Conservation (phyloP, 2,329 filamentous ascomycete species). For the Paradendryphiella salina region DNA sequence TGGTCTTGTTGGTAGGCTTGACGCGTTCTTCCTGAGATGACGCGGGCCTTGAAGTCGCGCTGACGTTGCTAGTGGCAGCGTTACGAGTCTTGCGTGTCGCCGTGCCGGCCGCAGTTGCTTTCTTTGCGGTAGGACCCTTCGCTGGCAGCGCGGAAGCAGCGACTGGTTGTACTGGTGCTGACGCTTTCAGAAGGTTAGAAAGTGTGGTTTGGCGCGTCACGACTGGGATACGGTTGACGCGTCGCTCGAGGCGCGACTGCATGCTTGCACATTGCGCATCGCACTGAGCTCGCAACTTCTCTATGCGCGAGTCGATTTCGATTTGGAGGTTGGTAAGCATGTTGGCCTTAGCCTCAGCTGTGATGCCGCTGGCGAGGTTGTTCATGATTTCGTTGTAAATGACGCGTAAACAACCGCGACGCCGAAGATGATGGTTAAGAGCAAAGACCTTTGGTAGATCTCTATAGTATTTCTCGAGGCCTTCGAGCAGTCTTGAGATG, state of each 20-base stretch:
- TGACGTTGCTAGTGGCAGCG: conserved; percentile 11
- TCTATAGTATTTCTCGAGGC: neutral
- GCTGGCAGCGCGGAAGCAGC: conserved; percentile 13
- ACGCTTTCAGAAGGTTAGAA: conserved; percentile 68
- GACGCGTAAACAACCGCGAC: conserved; percentile 20
- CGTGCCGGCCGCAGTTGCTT: conserved; percentile 1
- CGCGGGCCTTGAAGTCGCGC: conserved; percentile 7
- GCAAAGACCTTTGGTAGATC: neutral
- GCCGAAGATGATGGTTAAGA: neutral
- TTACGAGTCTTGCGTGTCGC: conserved; percentile 15
- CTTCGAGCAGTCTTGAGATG: neutral
- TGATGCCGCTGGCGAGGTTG: conserved; percentile 18
- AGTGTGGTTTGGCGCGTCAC: conserved; percentile 78
- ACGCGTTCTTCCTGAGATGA: conserved; percentile 10
- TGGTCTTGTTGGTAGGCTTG: conserved; percentile 12
- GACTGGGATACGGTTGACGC: conserved; percentile 87
- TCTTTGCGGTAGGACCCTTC: conserved; percentile 11
- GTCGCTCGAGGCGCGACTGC: conserved; percentile 83
- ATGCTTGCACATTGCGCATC: conserved; percentile 84
- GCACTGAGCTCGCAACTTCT: conserved; percentile 87
- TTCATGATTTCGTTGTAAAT: conserved; percentile 27
- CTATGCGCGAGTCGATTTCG: conserved; percentile 77
- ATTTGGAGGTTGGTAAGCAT: conserved; percentile 41
- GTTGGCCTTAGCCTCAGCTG: conserved; percentile 42
- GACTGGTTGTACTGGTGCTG: conserved; percentile 11